Percentiles rank a stretch among this genome's conserved stretches.
Conservation (phyloP, 345 rosid species). For the Lenwebbia sp. region DNA sequence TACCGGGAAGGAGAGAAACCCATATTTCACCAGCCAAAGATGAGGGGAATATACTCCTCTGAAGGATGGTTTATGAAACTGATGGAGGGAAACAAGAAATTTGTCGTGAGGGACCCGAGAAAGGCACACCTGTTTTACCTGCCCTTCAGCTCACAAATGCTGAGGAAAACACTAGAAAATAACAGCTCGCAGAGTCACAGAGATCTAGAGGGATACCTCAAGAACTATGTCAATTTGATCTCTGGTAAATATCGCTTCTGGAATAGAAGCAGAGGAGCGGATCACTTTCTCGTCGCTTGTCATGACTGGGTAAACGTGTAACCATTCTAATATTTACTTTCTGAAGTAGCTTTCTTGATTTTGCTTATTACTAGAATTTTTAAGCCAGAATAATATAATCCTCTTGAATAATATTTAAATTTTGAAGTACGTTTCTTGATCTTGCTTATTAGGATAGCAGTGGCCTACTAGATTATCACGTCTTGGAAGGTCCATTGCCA, state of each 20-base stretch:
- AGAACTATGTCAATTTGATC: slow-evolving; percentile 44
- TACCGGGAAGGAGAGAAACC: slow-evolving; percentile 84
- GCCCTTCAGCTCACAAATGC: slow-evolving; percentile 54
- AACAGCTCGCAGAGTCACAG: slow-evolving; percentile 14
- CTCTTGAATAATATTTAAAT: not conserved
- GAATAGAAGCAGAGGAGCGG: slow-evolving; percentile 80
- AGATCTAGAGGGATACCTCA: slow-evolving; percentile 36
- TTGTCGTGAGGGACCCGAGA: slow-evolving; percentile 57
- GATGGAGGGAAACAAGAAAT: slow-evolving; percentile 65
- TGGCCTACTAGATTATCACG: not conserved
- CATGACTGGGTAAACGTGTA: slow-evolving; percentile 80
- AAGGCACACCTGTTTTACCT: slow-evolving; percentile 87
- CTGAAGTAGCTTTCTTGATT: not conserved
- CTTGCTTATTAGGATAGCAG: not conserved
- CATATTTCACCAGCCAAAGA: slow-evolving; percentile 55
- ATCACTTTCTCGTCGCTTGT: slow-evolving; percentile 89
- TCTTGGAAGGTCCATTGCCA: not conserved
- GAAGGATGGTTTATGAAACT: slow-evolving; percentile 97
- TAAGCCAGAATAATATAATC: not conserved
- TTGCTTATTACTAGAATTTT: not conserved
- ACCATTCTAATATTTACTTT: not conserved
- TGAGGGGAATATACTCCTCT: slow-evolving; percentile 81
- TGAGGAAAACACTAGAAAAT: slow-evolving; percentile 35
- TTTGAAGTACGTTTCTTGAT: not conserved
- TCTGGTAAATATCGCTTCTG: slow-evolving; percentile 58